Percentiles rank a stretch among this genome's conserved stretches.
phyloP scores from a whole-genome alignment of 768 basidiomycete genomes.

The Suillus tomentosus region DNA sequence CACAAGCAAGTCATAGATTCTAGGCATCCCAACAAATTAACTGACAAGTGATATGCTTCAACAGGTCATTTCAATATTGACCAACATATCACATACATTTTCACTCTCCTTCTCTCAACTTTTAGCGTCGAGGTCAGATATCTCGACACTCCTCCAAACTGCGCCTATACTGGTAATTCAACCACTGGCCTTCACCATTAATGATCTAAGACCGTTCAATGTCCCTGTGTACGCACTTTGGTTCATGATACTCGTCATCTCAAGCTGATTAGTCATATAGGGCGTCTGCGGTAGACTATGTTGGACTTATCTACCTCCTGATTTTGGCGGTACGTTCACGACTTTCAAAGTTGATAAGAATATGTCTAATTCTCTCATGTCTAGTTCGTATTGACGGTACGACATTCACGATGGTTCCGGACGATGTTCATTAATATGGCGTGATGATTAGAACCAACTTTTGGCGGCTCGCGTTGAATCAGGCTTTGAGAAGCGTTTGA shows the following conservation, averaged over 20 bases:
- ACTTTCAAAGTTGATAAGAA: background rate
- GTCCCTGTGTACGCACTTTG: conserved; percentile 49
- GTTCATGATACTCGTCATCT: background rate
- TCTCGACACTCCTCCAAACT: conserved; percentile 39
- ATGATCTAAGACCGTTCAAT: conserved; percentile 60
- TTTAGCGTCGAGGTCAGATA: conserved; percentile 29
- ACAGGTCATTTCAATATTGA: conserved; percentile 36
- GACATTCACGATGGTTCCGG: conserved; percentile 1
- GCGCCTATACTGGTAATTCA: conserved; percentile 52
- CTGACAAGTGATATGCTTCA: background rate
- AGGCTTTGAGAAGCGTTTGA: conserved; percentile 42
- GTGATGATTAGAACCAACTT: conserved; percentile 30
- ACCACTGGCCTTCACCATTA: conserved; percentile 49
- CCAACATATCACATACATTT: conserved; percentile 40
- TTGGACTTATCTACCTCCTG: conserved; percentile 55
- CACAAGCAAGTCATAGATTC: conserved; percentile 15
- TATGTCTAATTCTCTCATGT: conserved; percentile 9
- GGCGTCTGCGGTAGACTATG: conserved; percentile 53
- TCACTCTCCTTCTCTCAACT: conserved; percentile 33
- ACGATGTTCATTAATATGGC: background rate
- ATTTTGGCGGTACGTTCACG: conserved; percentile 28
- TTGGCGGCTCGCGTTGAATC: conserved; percentile 37
- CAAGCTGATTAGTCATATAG: conserved; percentile 29
- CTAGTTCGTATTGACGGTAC: conserved; percentile 33
- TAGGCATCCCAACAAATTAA: conserved; percentile 1